Base-by-base conservation (phyloP, 1,139 yeast species). In the Entelexis paramagnoliae region DNA sequence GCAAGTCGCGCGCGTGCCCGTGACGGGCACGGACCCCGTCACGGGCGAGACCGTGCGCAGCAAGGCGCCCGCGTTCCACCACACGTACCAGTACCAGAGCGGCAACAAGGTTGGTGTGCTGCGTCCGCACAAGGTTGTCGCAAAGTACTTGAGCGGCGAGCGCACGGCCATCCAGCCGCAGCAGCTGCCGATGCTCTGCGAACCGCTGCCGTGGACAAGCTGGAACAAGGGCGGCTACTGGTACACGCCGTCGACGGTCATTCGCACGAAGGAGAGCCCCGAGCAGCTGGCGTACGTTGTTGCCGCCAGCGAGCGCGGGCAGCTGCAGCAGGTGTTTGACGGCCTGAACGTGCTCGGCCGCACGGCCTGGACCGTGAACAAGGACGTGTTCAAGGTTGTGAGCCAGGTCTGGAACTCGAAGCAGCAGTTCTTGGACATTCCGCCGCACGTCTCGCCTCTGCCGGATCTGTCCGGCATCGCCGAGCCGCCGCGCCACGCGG, bases 351-450 rank as follows among this genome's bases (percentile, higher is more conserved):
- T 86, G 10, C 71, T 93, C 52, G 97, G 98, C 13, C 70, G 75
- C 41, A 86, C 97, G 1, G 77, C 96, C 0, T 91, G 99, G 99
- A 84, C 96, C 0, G 82, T 91, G 41, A 91, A 91, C 65, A 76
- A 79, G 52, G 73, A 71, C 28, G 73, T 91, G 9, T 81, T 86
- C 60, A 75, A 80, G 46, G 75, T 85, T 6, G 75, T 91, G 60
- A 76, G 86, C 4, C 72, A 80, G 55, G 81, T 82, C 54, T 91
- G 98, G 98, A 91, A 93, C 65, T 74, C 81, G 0, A 96, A 95
- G 4, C 74, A 82, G 55, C 77, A 72, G 55, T 85, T 87, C 62
- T 72, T 88, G 57, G 95, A 85, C 53, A 86, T 91, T 46, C 96
- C 98, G 14, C 76, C 73, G 33, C 63, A 63, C 33, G 67, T 69